Conservation (phyloP, 2,329 filamentous ascomycete genomes). For the Rachicladosporium sp. region DNA sequence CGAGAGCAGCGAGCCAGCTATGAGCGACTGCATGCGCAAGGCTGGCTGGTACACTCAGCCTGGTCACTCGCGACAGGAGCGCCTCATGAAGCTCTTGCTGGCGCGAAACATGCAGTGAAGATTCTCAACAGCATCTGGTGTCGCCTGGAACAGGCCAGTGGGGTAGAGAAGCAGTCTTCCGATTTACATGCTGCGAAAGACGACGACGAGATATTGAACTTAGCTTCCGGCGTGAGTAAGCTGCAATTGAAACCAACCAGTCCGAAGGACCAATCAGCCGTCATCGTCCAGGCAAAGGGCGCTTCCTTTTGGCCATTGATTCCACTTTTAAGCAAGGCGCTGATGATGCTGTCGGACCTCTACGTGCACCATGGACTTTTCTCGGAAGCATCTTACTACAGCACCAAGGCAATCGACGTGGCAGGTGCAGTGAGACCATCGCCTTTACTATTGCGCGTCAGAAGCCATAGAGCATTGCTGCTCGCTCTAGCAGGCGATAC, state of each 20-base stretch:
- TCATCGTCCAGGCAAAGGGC: slow-evolving; percentile 36
- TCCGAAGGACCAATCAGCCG: background rate
- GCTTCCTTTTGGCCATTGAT: slow-evolving; percentile 72
- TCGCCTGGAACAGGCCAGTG: slow-evolving; percentile 1
- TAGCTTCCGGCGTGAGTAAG: slow-evolving; percentile 21
- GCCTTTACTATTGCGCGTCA: slow-evolving; percentile 8
- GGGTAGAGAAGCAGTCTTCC: background rate
- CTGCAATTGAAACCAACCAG: slow-evolving; percentile 27
- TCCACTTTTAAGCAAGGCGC: slow-evolving; percentile 56
- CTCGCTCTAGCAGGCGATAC: slow-evolving; percentile 13
- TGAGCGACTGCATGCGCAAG: slow-evolving; percentile 14
- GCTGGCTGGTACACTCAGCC: slow-evolving; percentile 19
- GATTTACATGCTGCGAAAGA: background rate
- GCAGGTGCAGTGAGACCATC: slow-evolving; percentile 35
- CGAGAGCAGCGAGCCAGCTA: slow-evolving; percentile 12
- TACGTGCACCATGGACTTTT: slow-evolving; percentile 79
- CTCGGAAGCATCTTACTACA: slow-evolving; percentile 77
- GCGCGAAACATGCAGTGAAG: slow-evolving; percentile 17
- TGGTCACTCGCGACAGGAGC: slow-evolving; percentile 9
- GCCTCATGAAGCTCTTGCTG: slow-evolving; percentile 13
- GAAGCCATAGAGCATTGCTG: slow-evolving; percentile 13
- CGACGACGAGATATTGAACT: slow-evolving; percentile 5
- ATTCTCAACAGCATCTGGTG: slow-evolving; percentile 18
- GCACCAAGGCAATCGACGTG: slow-evolving; percentile 69
- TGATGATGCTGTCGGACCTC: slow-evolving; percentile 62